Evolutionary conservation across 495 filamentous ascomycete genomes (phyloP), one percentile per base, ranked within the genome.

Genomic region (Amniculicola lignicola): DNA sequence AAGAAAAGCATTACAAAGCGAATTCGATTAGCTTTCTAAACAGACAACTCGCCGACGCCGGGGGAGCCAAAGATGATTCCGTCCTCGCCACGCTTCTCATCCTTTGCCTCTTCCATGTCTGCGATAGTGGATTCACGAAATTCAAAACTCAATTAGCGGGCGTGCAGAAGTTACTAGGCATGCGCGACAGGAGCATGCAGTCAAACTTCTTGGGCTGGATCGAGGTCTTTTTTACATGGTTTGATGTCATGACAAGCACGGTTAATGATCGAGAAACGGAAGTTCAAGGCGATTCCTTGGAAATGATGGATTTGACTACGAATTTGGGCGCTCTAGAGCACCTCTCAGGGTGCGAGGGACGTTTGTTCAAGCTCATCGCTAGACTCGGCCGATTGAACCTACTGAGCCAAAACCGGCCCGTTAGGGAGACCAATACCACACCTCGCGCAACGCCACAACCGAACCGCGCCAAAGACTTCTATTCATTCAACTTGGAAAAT

Each of bases 131-230:
- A 9, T 82, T 96, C 45, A 88, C 87, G 2, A 88, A 91, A 64
- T 96, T 96, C 72, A 86, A 89, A 49, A 92, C 89, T 0, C 92
- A 96, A 65, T 91, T 97, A 62, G 89, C 90, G 0, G 91, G 92
- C 1, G 92, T 96, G 44, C 93, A 91, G 68, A 92, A 93, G 74
- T 82, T 97, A 42, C 81, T 96, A 10, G 80, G 85, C 10, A 83
- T 97, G 72, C 80, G 91, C 48, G 79, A 86, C 56, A 80, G 82
- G 21, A 80, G 79, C 24, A 69, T 78, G 15, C 75, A 83, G 35
- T 80, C 83, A 14, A 75, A 79, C 16, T 86, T 89, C 47, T 82
- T 88, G 25, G 85, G 78, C 3, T 97, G 92, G 92, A 90, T 96
- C 75, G 89, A 95, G 55, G 84, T 89, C n/a, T 83, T 96, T 65